Conservation (phyloP, 2,329 filamentous ascomycete species). For the Elsinoe fawcettii region DNA sequence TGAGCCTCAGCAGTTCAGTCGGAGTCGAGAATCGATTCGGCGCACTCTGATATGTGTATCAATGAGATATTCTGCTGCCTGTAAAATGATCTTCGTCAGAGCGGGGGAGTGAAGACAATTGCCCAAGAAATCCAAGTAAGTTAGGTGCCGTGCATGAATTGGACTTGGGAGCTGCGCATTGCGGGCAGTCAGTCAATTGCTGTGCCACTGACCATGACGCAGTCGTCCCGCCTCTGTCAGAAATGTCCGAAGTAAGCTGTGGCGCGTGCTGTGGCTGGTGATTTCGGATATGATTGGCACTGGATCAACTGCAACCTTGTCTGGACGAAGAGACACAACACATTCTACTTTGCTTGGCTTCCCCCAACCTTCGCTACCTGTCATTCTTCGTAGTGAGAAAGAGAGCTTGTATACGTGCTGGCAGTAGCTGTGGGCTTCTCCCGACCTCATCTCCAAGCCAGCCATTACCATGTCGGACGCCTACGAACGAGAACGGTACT, state of each 20-base stretch:
- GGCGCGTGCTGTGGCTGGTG: neutral
- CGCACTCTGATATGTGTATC: neutral
- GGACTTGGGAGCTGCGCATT: slow-evolving; percentile 6
- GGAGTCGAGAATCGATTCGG: neutral
- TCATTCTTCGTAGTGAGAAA: too few relatives aligned
- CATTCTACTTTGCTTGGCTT: neutral
- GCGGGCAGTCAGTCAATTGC: neutral
- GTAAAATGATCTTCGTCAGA: slow-evolving; percentile 3
- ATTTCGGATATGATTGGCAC: neutral
- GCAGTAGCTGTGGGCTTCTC: neutral
- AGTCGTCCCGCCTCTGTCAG: neutral
- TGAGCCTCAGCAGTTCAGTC: neutral
- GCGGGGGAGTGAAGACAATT: neutral
- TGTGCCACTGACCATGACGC: slow-evolving; percentile 7
- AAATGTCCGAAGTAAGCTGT: slow-evolving; percentile 12
- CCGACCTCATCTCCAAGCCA: neutral
- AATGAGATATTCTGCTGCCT: slow-evolving; percentile 9
- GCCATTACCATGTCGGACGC: slow-evolving; percentile 45
- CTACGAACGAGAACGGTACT: slow-evolving; percentile 53
- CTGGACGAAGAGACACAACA: neutral
- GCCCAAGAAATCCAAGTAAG: slow-evolving; percentile 2
- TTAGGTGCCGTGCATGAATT: too few relatives aligned
- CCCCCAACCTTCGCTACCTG: neutral
- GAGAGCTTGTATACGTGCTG: neutral
- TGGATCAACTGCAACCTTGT: neutral